Evolutionary conservation across 257 asterid species (phyloP), one percentile per base, ranked within the genome.

Genomic region (Coffea eugenioides): DNA sequence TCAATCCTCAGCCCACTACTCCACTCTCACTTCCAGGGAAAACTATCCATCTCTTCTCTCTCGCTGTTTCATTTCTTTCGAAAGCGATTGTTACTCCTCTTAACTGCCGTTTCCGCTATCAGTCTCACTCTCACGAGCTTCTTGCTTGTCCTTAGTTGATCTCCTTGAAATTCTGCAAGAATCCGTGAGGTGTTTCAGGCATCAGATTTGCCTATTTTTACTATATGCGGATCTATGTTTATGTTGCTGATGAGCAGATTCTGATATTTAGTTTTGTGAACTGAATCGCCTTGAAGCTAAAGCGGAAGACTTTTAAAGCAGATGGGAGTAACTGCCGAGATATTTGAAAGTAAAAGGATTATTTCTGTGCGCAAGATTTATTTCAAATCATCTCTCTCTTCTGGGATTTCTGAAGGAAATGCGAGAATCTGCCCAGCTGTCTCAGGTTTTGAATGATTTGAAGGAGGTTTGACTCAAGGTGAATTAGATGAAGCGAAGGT

Each of bases 401-500:
- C 3, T 21, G 65, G 65, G 12, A 21, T 21, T 59, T 23, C 31
- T 59, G 66, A 21, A 59, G 27, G 31, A 23, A 21, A 23, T 59
- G 25, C 2, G 66, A 21, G 25, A 59, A 23, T 21, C 13, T 21
- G 66, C 31, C 31, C 66, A 27, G 70, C 21, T 65, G 43, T 65
- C 43, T 39, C 20, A 65, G 65, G 45, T 23, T 36, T 16, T 64
- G 59, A 54, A 25, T 48, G 64, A 39, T 54, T 45, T 77, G 74
- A 11, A 66, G 46, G 25, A 16, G 80, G 15, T 16, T 49, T 27
- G 51, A 66, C 6, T 8, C 15, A 59, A 71, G n/a, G 73, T 43
- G 64, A 70, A 71, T 75, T 27, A 64, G 82, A 75, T 74, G 86
- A 79, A 69, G 86, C 80, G 86, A 69, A 79, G 80, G 80, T 77